These are phyloP conservation scores for Boletus bicolor DNA, from an alignment of 768 basidiomycete species.

Conservation along the genomic window DNA sequence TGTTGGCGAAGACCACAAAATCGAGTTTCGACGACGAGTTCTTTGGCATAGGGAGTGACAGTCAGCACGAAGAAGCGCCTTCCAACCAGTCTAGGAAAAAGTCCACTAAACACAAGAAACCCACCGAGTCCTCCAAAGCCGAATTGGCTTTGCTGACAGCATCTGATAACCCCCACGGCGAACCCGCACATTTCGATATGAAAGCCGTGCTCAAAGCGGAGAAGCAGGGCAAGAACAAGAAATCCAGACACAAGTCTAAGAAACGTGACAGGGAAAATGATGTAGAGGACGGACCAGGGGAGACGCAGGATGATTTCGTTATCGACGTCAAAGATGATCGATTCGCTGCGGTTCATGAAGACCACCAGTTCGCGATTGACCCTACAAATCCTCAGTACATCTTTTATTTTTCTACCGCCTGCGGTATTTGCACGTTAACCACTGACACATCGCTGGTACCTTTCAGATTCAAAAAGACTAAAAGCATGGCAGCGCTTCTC, in stretches of 20 bases:
- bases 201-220: slow-evolving; percentile 86
- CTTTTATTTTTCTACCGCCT: neutral
- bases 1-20: slow-evolving; percentile 8
- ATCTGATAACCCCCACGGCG: slow-evolving; percentile 50
- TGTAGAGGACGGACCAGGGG: slow-evolving; percentile 49
- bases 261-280: slow-evolving; percentile 22
- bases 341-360: slow-evolving; percentile 84
- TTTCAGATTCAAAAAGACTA: slow-evolving; percentile 86
- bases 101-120: slow-evolving; percentile 22
- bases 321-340: slow-evolving; percentile 86
- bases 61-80: slow-evolving; percentile 22
- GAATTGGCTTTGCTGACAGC: slow-evolving; percentile 64
- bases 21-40: slow-evolving; percentile 63
- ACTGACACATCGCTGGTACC: neutral
- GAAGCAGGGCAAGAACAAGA: slow-evolving; percentile 49
- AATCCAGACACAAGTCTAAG: slow-evolving; percentile 36
- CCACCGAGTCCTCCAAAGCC: slow-evolving; percentile 36
- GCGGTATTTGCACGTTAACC: neutral
- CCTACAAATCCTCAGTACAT: slow-evolving; percentile 92
- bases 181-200: slow-evolving; percentile 84
- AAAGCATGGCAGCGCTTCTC: slow-evolving; percentile 81
- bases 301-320: slow-evolving; percentile 76
- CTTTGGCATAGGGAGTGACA: slow-evolving; percentile 50
- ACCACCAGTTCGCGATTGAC: slow-evolving; percentile 92
- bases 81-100: slow-evolving; percentile 22